Conservation (phyloP, 2,329 filamentous ascomycete species). For the Pyrenophora teres region DNA sequence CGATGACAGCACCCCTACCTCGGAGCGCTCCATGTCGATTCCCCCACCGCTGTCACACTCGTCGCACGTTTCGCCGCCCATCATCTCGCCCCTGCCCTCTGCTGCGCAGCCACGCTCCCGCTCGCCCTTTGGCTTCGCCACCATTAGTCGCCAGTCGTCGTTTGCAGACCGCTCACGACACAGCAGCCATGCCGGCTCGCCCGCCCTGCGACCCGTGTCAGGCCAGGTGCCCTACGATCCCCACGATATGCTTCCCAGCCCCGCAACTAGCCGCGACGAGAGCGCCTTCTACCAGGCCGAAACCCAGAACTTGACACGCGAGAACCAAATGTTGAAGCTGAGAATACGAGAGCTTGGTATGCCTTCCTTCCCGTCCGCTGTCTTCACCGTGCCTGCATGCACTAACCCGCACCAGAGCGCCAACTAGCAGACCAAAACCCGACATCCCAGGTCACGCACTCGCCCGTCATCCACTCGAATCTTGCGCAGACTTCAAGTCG, state of each 20-base stretch:
- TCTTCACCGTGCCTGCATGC: neutral
- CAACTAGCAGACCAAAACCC: constrained; percentile 43
- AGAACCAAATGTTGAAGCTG: constrained; percentile 81
- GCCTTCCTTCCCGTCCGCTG: neutral
- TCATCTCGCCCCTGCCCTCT: constrained; percentile 49
- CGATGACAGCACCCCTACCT: constrained; percentile 59
- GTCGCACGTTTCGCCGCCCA: constrained; percentile 34
- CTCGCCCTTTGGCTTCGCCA: constrained; percentile 40
- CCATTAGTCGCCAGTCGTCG: constrained; percentile 53
- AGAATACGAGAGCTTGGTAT: constrained; percentile 74
- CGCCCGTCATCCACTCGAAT: constrained; percentile 34
- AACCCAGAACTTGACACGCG: constrained; percentile 74
- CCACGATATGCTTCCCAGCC: constrained; percentile 66
- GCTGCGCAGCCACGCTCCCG: constrained; percentile 52
- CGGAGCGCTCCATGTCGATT: constrained; percentile 54
- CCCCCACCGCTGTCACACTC: constrained; percentile 33
- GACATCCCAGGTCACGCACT: constrained; percentile 37
- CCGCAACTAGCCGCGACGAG: constrained; percentile 62
- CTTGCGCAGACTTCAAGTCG: constrained; percentile 31
- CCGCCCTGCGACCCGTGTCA: constrained; percentile 59
- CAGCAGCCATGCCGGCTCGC: constrained; percentile 50
- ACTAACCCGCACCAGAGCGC: constrained; percentile 34
- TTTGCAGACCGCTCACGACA: constrained; percentile 44
- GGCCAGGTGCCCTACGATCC: constrained; percentile 51
- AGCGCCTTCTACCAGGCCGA: constrained; percentile 81